phyloP scores from a whole-genome alignment of 768 basidiomycete species.

The Tylopilus felleus region DNA sequence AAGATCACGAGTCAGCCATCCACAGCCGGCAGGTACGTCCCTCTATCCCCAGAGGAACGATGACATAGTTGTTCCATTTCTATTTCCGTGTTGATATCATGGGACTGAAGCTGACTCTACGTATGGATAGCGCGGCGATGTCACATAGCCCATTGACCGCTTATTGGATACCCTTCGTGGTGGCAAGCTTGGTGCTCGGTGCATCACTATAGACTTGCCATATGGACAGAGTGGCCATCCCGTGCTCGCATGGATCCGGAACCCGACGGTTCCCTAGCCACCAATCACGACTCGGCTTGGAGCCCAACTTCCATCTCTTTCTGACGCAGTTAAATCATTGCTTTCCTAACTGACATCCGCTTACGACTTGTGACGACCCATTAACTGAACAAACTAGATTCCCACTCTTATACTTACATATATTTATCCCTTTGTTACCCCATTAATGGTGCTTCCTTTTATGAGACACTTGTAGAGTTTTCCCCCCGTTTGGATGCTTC shows the following conservation, averaged over 20 bases:
- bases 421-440: neutral
- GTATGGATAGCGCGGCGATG: slow-evolving; percentile 13
- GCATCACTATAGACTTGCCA: slow-evolving; percentile 12
- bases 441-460: neutral
- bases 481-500: neutral
- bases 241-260: neutral
- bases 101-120: neutral
- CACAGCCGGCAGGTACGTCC: slow-evolving; percentile 23
- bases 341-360: neutral
- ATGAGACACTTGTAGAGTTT: neutral
- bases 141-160: slow-evolving; percentile 6
- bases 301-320: neutral
- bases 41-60: too few species aligned
- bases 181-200: slow-evolving; percentile 8
- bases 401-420: neutral
- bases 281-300: neutral
- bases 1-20: slow-evolving; percentile 48
- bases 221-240: too few species aligned
- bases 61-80: neutral
- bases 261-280: neutral
- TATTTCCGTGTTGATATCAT: neutral
- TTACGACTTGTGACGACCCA: neutral
- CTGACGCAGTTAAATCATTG: neutral
- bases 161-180: slow-evolving; percentile 15
- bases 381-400: neutral